Evolutionary conservation across 768 basidiomycete species (phyloP), one percentile per base, ranked within the genome.

Genomic region (Clitopilus passeckerianus): DNA sequence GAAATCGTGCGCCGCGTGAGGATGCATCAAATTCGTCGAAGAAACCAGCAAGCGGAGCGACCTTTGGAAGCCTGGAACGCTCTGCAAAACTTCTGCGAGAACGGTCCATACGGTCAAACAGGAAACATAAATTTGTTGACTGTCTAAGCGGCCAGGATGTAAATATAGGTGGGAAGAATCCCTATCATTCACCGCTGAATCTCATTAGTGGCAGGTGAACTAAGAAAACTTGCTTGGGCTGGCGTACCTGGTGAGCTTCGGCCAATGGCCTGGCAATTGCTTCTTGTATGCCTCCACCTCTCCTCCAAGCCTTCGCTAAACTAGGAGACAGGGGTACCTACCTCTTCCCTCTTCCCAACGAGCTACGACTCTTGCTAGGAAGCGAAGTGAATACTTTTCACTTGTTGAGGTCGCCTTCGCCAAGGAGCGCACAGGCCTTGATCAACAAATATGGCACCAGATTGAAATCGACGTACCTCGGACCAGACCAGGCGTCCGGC

Each of bases 401-500:
- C 81, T 98, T 61, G 95, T 96, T 7, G 85, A 92, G 64, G 79
- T 95, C 16, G 89, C 97, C 15, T 99, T 98, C 70, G 86, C 90
- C 12, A 83, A 91, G 37, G 93, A 93, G 59, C 83, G 85, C 30
- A 87, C 90, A 59, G 87, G 90, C 0, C 80, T 96, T 30, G 96
- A 99, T 72, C 93, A 95, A 66, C 91, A 93, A 72, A 96, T 98
- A 69, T 98, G 97, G 97, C 97, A 98, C 74, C 97, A 99, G 73
- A 98, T 98, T 65, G 93, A 94, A 68, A 98, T 98, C 60, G 97
- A 99, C 67, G 96, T 98, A 6, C 97, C 97, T 10, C 81, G 97
- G 57, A 99, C 97, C 37, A 77, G 95, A 54, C 95, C 97, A 16
- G 95, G 95, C 20, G 87, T 96, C 10, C 81, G 78, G 34, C 74